Evolutionary conservation across 257 asterid genomes (phyloP).

Genomic region (Ocimum tenuiflorum): DNA sequence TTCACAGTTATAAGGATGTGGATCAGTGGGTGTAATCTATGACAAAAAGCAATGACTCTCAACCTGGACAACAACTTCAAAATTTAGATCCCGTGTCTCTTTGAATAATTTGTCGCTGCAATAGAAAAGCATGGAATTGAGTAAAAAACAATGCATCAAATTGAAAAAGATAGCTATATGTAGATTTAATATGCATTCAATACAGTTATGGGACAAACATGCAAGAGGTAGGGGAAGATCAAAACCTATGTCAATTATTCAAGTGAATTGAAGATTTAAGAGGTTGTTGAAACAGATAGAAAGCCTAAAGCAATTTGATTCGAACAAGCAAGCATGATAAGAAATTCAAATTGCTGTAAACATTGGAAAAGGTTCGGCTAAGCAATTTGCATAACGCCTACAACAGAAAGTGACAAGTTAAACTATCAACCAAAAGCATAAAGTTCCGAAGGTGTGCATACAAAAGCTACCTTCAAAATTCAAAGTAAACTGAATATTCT

Average conservation of each 20-base stretch:
- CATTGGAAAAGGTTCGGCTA: not conserved
- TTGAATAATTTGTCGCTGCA: constrained; percentile 94
- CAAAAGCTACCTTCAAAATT: constrained; percentile 9
- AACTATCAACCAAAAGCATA: not conserved
- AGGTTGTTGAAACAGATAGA: not conserved
- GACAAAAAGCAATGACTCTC: constrained; percentile 29
- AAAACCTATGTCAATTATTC: not conserved
- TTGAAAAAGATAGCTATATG: not conserved
- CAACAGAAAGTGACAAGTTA: not conserved
- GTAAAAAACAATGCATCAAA: constrained; percentile 11
- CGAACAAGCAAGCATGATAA: constrained; percentile 1
- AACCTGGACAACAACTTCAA: constrained; percentile 99
- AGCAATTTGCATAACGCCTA: not conserved
- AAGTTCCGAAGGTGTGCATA: not conserved
- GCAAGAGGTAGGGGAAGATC: constrained; percentile 8
- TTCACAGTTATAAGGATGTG: constrained; percentile 3
- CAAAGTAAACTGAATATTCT: too few species aligned
- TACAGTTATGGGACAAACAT: not conserved
- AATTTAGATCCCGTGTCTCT: constrained; percentile 92
- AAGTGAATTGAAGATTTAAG: not conserved
- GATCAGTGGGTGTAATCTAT: too few species aligned
- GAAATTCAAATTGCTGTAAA: constrained; percentile 6
- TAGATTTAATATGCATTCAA: not conserved
- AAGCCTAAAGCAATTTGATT: not conserved
- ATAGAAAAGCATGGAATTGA: constrained; percentile 13